phyloP scores from a whole-genome alignment of 108 stramenopile genomes.

The Cyclotella kingstonii region DNA sequence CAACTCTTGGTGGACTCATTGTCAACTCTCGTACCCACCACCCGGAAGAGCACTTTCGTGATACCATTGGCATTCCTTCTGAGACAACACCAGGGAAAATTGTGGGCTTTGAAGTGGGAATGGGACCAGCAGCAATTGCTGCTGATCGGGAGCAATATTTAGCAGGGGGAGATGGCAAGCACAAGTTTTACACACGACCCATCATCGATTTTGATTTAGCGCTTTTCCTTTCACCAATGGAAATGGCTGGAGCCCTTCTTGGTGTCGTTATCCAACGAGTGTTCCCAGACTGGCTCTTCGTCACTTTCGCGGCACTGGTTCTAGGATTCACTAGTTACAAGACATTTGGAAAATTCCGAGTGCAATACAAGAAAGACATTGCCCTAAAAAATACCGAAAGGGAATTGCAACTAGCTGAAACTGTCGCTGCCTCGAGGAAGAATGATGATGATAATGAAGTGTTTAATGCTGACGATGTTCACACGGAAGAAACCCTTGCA shows the following conservation, averaged over 20 bases:
- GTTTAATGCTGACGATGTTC: slow-evolving; percentile 8
- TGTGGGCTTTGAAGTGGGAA: slow-evolving; percentile 23
- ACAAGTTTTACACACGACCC: slow-evolving; percentile 59
- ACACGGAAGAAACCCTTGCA: slow-evolving; percentile 4
- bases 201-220: slow-evolving; percentile 73
- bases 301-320: slow-evolving; percentile 48
- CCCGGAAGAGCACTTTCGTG: slow-evolving; percentile 34
- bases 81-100: slow-evolving; percentile 23
- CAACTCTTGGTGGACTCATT: slow-evolving; percentile 56
- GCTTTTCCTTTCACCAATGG: slow-evolving; percentile 64
- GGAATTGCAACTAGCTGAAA: slow-evolving; percentile 11
- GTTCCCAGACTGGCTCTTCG: slow-evolving; percentile 65
- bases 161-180: slow-evolving; percentile 27
- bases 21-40: slow-evolving; percentile 56
- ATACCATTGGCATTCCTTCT: slow-evolving; percentile 20
- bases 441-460: slow-evolving; percentile 9
- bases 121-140: slow-evolving; percentile 25
- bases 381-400: slow-evolving; percentile 1
- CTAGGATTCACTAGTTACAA: slow-evolving; percentile 57
- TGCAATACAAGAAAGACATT: slow-evolving; percentile 43
- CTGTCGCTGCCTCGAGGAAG: background rate
- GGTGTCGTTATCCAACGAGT: slow-evolving; percentile 61
- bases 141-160: slow-evolving; percentile 20
- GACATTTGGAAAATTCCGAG: slow-evolving; percentile 53
- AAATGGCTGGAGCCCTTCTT: slow-evolving; percentile 74